Evolutionary conservation across 345 rosid genomes (phyloP).

Genomic region (Boechera stricta): DNA sequence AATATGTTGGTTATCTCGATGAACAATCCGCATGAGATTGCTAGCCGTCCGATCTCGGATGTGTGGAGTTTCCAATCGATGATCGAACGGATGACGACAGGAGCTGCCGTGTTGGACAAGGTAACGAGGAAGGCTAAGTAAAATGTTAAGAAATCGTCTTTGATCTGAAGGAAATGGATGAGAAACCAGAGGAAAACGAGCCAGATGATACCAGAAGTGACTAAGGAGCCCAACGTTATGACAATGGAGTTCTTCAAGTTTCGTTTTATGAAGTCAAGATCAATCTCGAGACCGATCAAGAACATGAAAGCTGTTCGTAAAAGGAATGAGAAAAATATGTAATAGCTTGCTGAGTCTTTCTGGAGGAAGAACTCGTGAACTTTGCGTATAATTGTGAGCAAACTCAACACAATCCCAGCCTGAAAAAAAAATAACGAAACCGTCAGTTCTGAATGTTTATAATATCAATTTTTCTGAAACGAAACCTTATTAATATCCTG

Average conservation of each 20-base stretch:
- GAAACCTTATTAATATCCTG: neutral
- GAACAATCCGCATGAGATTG: slow-evolving; percentile 59
- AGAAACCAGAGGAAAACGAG: slow-evolving; percentile 48
- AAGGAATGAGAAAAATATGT: slow-evolving; percentile 52
- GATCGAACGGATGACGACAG: slow-evolving; percentile 63
- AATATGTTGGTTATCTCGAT: slow-evolving; percentile 60
- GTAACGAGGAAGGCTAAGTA: slow-evolving; percentile 47
- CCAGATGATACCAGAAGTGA: slow-evolving; percentile 51
- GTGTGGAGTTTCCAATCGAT: slow-evolving; percentile 76
- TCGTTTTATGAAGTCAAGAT: slow-evolving; percentile 58
- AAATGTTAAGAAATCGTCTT: slow-evolving; percentile 28
- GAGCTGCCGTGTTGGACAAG: slow-evolving; percentile 73
- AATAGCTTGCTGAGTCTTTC: slow-evolving; percentile 61
- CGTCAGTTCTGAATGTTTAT: slow-evolving; percentile 8
- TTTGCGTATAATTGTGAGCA: slow-evolving; percentile 55
- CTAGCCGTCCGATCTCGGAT: slow-evolving; percentile 69
- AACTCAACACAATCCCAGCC: slow-evolving; percentile 81
- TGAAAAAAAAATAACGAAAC: slow-evolving; percentile 37
- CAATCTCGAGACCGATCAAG: slow-evolving; percentile 76
- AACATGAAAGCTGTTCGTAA: slow-evolving; percentile 75
- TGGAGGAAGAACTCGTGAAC: slow-evolving; percentile 58
- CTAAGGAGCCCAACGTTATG: slow-evolving; percentile 56
- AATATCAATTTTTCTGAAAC: neutral
- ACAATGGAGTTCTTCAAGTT: slow-evolving; percentile 54
- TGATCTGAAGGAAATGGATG: slow-evolving; percentile 38